Percentiles rank a stretch among this genome's conserved stretches.
Evolutionary conservation across 208 protist genomes (phyloP).

Genomic region (Balamuthia mandrillaris): DNA sequence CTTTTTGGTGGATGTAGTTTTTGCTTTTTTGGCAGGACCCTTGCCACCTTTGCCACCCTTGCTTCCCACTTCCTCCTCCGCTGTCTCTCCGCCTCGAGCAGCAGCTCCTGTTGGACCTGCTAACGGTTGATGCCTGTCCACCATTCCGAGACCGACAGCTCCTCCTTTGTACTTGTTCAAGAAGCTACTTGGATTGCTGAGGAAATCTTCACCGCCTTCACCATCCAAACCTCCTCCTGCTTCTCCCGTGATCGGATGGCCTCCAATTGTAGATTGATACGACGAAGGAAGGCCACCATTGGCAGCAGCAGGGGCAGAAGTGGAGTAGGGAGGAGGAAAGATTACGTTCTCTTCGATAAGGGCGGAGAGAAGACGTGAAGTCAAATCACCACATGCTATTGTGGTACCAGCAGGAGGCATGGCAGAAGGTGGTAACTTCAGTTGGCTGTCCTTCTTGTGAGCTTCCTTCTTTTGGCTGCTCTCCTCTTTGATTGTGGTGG

Average conservation of each 20-base stretch:
- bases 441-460: no score
- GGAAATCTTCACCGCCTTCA: background rate
- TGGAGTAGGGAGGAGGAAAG: background rate
- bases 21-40: background rate
- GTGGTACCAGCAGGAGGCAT: no score
- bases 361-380: background rate
- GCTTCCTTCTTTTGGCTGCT: no score
- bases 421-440: no score
- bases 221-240: background rate
- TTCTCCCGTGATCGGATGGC: background rate
- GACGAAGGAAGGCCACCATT: no score
- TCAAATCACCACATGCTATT: background rate
- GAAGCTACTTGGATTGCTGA: background rate
- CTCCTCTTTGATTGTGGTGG: no score
- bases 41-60: background rate
- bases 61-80: background rate
- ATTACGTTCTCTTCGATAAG: constrained; percentile 26
- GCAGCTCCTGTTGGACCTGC: background rate
- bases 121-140: background rate
- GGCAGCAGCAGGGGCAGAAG: background rate
- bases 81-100: background rate
- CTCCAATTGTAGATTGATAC: background rate
- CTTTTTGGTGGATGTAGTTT: no score
- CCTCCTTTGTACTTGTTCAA: background rate
- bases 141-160: background rate